A percentile compares a stretch with the other conserved stretches of the same genome.
phyloP scores from a whole-genome alignment of 129 eudicot species.

The Flaveria ramosissima region DNA sequence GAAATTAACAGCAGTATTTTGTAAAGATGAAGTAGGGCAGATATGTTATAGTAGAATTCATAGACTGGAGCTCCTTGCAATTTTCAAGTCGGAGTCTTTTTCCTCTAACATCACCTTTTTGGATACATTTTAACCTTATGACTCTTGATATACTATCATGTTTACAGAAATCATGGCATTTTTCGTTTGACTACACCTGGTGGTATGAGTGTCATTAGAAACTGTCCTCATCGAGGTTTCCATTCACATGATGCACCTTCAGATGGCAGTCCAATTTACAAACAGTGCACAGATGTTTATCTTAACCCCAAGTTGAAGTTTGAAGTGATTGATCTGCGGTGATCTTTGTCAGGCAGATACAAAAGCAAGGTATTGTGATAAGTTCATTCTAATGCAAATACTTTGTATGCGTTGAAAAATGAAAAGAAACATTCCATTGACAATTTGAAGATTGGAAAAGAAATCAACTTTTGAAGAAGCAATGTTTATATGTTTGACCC shows the following conservation, averaged over 20 bases:
- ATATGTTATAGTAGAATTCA: too few relatives aligned
- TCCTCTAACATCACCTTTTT: too few relatives aligned
- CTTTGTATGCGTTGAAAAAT: slow-evolving; percentile 29
- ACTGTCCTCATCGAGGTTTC: slow-evolving; percentile 88
- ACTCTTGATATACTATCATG: slow-evolving; percentile 18
- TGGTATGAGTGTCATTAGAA: slow-evolving; percentile 88
- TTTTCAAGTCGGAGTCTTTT: too few relatives aligned
- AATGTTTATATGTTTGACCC: background rate
- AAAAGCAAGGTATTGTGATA: slow-evolving; percentile 8
- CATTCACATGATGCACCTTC: slow-evolving; percentile 93
- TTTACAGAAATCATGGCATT: slow-evolving; percentile 86
- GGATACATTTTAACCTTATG: background rate
- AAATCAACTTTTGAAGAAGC: background rate
- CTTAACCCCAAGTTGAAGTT: slow-evolving; percentile 71
- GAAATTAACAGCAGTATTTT: too few relatives aligned
- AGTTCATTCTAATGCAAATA: slow-evolving; percentile 29
- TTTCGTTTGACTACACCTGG: slow-evolving; percentile 92
- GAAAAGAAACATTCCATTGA: slow-evolving; percentile 14
- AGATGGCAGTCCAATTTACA: slow-evolving; percentile 91
- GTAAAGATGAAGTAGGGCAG: too few relatives aligned
- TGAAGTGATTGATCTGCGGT: slow-evolving; percentile 83
- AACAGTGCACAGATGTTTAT: slow-evolving; percentile 94
- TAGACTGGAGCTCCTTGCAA: too few relatives aligned
- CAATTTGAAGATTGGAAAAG: background rate
- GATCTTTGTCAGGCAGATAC: slow-evolving; percentile 23